Percentiles rank a stretch among this genome's conserved stretches.
Evolutionary conservation across 176 grass and related monocot genomes (phyloP).

Genomic region (Pontederia paniculata): DNA sequence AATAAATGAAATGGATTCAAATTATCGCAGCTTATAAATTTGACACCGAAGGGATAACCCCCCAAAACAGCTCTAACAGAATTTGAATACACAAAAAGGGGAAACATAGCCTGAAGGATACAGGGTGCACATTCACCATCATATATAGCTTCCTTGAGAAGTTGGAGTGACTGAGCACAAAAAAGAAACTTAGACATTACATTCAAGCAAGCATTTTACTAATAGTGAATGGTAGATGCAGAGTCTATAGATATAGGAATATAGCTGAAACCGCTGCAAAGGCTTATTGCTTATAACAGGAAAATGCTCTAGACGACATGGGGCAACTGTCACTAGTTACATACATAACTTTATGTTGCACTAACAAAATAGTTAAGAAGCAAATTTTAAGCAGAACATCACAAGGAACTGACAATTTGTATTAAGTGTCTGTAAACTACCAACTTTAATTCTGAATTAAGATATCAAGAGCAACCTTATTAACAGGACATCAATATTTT

Average conservation of each 20-base stretch:
- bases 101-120: slow-evolving; percentile 48
- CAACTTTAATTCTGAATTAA: no score
- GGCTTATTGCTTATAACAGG: background rate
- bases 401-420: no score
- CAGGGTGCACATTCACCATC: slow-evolving; percentile 64
- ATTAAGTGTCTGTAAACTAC: no score
- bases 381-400: no score
- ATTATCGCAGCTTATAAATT: background rate
- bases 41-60: slow-evolving; percentile 2
- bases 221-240: background rate
- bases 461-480: background rate
- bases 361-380: no score
- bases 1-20: background rate
- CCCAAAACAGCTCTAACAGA: background rate
- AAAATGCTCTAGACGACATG: background rate
- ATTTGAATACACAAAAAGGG: slow-evolving; percentile 11
- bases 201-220: background rate
- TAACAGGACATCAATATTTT: background rate
- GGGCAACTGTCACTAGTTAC: no score
- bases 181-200: background rate
- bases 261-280: background rate
- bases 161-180: slow-evolving; percentile 64
- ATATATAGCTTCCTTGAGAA: slow-evolving; percentile 90
- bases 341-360: no score
- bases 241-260: background rate